Base-by-base conservation (phyloP, 768 basidiomycete species). In the Leucosporidium scottii region DNA sequence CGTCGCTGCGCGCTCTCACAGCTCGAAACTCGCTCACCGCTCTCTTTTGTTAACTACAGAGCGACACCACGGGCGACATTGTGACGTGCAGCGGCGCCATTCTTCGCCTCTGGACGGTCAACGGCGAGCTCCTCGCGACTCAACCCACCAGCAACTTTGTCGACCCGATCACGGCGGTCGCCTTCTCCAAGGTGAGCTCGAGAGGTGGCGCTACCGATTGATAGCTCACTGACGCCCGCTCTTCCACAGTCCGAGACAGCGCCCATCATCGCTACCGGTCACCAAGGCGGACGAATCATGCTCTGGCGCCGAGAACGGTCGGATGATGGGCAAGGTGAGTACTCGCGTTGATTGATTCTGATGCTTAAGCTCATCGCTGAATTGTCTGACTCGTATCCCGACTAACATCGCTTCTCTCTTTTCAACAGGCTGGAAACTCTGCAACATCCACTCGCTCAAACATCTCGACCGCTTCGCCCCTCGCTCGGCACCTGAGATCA, bases 31-130 rank as follows among this genome's bases (percentile, higher is more conserved):
- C 9, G 12, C 27, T 4, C 17, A 12, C 23, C 21, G 30, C 5
- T 28, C 18, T 34, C 21, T 12, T 21, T 21, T 23, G 15, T 21
- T 23, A 8, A 8, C 28, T 15, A 6, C 47, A 63, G 64, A 65
- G 58, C 64, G 57, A 53, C n/a, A 59, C 57, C 1, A 65, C 64
- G 12, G 64, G 64, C 25, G 64, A 65, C 36, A 47, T 65, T 6
- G 50, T 51, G 30, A 59, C 58, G 21, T 51, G 49, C 27, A 51
- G 56, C 20, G 57, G 25, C 21, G 49, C 64, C 9, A 36, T 27
- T 3, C 1, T 65, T 10, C 56, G 64, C 12, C 18, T 59, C 20
- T 65, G 34, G 34, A 53, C n/a, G 3, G 58, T 65, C 36, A 65
- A 65, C 58, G 64, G 64, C 50, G 27, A 28, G 10, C 57, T 59